A percentile compares a stretch with the other conserved stretches of the same genome.
Evolutionary conservation across 1,284 basidiomycete genomes (phyloP).

Genomic region (Apiotrichum montevideense): DNA sequence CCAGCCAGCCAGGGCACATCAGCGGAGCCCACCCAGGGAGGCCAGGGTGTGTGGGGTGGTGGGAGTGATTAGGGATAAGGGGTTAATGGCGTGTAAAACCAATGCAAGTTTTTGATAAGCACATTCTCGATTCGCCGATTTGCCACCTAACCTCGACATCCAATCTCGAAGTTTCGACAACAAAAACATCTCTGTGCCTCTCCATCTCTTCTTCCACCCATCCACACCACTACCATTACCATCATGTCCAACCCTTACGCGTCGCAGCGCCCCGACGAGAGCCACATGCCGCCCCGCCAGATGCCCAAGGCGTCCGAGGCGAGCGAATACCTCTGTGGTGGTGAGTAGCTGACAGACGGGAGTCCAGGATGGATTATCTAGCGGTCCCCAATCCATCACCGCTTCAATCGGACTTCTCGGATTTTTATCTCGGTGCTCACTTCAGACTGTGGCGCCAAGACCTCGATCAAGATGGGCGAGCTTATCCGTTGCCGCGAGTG

Average conservation of each 20-base stretch:
- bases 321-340: slow-evolving; percentile 90
- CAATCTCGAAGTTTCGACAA: background rate
- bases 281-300: slow-evolving; percentile 28
- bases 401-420: too few relatives aligned
- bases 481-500: slow-evolving; percentile 95
- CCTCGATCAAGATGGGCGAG: slow-evolving; percentile 86
- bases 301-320: slow-evolving; percentile 47
- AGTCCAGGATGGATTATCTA: too few relatives aligned
- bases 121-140: background rate
- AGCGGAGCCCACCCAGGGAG: too few relatives aligned
- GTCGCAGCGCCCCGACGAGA: slow-evolving; percentile 25
- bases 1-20: too few relatives aligned
- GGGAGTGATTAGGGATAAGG: too few relatives aligned
- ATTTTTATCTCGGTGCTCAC: background rate
- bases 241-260: slow-evolving; percentile 40
- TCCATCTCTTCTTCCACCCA: background rate
- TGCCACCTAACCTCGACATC: background rate
- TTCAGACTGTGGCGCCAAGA: slow-evolving; percentile 86
- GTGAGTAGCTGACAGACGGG: slow-evolving; percentile 49
- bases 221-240: background rate
- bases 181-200: background rate
- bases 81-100: slow-evolving; percentile 1
- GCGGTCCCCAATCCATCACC: too few relatives aligned
- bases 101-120: background rate
- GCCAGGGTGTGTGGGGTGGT: too few relatives aligned